Base-by-base conservation (phyloP, 441 rosid genomes). In the Cnidoscolus chayamansa region DNA sequence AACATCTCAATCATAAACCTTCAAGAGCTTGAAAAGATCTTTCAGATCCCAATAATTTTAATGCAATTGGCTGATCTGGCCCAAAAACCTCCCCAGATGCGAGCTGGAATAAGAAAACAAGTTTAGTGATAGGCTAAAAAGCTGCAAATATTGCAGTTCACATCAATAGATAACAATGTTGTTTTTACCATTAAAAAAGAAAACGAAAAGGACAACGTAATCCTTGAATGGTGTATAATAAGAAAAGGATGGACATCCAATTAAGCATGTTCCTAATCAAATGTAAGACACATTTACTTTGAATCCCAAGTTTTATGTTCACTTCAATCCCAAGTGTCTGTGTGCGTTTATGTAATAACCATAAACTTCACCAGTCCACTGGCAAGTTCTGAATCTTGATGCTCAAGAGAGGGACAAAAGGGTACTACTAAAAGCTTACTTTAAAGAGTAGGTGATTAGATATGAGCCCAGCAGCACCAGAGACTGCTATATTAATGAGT, bases 381-480 rank as follows among this genome's bases (percentile, higher is more conserved):
- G 37, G n/a, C 61, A 54, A 55, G 32, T 37, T 4, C 5, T 30
- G 5, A 54, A 57, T 55, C 40, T 68, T 35, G 37, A 35, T 35
- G 37, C 37, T 35, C 4, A 35, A 35, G 37, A 35, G 4, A 35
- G 37, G 37, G 31, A 32, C 55, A 68, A 37, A 6, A 13, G 1
- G 4, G 40, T 20, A 5, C 10, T 43, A 12, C 4, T 35, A 35
- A 35, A 20, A 16, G 13, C 85, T 85, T 86, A 92, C 99, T 83
- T 94, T 94, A 89, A 92, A 94, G 68, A 94, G 94, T 65, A 94
- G 88, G 77, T 94, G 98, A 72, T 94, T 92, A 31, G 99, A 84
- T n/a, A 94, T 94, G 94, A 87, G 90, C 35, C 99, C 99, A 71
- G 99, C 97, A 67, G 97, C 97, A 61, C 98, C 97, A 35, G 99